Conservation (phyloP, 352 stramenopile genomes). For the Elongisporangium anandrum region DNA sequence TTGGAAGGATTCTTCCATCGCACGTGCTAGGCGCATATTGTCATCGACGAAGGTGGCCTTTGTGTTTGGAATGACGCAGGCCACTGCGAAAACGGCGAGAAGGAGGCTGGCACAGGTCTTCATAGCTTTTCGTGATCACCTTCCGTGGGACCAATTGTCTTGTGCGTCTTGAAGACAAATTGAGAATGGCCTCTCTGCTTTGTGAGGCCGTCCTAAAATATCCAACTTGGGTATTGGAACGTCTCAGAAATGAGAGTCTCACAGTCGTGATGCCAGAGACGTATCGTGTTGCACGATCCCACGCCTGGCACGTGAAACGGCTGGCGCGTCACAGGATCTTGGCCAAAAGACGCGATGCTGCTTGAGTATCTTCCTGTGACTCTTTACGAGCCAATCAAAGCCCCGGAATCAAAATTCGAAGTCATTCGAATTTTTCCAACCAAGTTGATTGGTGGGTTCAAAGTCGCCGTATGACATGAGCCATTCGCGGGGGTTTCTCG, state of each 20-base stretch:
- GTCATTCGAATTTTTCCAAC: too few relatives aligned
- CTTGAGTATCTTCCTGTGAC: too few relatives aligned
- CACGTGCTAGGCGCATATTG: neutral
- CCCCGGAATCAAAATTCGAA: neutral
- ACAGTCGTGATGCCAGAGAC: neutral
- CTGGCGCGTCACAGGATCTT: too few relatives aligned
- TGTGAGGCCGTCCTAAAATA: neutral
- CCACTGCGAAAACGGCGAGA: neutral
- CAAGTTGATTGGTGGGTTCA: neutral
- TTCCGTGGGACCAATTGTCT: too few relatives aligned
- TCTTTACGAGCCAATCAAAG: neutral
- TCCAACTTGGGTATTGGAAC: neutral
- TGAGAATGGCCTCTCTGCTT: neutral
- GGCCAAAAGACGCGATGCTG: neutral
- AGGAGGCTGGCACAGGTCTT: neutral
- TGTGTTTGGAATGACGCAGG: neutral
- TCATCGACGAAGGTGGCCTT: neutral
- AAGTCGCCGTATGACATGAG: neutral
- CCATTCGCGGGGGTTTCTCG: too few relatives aligned
- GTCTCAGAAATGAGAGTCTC: neutral
- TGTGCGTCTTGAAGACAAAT: neutral
- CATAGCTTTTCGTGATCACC: too few relatives aligned
- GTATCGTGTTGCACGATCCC: neutral
- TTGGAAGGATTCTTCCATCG: neutral
- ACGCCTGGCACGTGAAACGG: neutral